A percentile compares a stretch with the other conserved stretches of the same genome.
Conservation (phyloP, 768 basidiomycete genomes). For the Kwoniella pini region DNA sequence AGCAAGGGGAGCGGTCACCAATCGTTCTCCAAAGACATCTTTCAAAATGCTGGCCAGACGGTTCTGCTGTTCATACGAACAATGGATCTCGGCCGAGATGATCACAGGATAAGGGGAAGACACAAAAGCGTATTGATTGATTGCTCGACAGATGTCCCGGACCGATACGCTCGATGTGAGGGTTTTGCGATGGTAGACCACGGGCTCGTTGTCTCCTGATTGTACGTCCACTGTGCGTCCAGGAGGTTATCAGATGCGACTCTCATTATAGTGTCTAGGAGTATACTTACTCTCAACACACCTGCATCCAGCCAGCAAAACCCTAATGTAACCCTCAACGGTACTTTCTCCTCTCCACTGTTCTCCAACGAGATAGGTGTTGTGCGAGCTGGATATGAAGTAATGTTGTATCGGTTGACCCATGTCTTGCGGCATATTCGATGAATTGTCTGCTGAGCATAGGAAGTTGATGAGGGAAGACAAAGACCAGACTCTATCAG, state of each 20-base stretch:
- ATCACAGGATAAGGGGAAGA: constrained; percentile 88
- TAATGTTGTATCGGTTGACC: constrained; percentile 82
- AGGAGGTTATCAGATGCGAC: constrained; percentile 8
- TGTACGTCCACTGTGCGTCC: constrained; percentile 78
- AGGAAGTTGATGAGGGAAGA: constrained; percentile 78
- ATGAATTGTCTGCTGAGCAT: constrained; percentile 75
- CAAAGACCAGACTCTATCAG: constrained; percentile 57
- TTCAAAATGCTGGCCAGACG: constrained; percentile 73
- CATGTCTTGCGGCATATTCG: constrained; percentile 74
- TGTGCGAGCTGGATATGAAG: constrained; percentile 85
- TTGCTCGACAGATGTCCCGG: constrained; percentile 77
- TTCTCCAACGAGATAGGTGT: constrained; percentile 58
- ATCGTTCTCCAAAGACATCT: constrained; percentile 62
- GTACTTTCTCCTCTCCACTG: constrained; percentile 76
- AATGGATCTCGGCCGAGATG: constrained; percentile 91
- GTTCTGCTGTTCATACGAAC: constrained; percentile 74
- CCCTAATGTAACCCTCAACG: constrained; percentile 88
- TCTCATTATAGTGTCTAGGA: neutral
- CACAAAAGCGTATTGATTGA: constrained; percentile 85
- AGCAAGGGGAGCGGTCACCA: constrained; percentile 60
- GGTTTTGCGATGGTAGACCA: constrained; percentile 86
- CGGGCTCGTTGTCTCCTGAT: constrained; percentile 80
- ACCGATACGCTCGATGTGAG: constrained; percentile 79
- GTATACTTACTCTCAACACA: constrained; percentile 78
- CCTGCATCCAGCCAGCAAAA: constrained; percentile 83